Conservation (phyloP, 2,329 filamentous ascomycete species). For the Dactylella cylindrospora region DNA sequence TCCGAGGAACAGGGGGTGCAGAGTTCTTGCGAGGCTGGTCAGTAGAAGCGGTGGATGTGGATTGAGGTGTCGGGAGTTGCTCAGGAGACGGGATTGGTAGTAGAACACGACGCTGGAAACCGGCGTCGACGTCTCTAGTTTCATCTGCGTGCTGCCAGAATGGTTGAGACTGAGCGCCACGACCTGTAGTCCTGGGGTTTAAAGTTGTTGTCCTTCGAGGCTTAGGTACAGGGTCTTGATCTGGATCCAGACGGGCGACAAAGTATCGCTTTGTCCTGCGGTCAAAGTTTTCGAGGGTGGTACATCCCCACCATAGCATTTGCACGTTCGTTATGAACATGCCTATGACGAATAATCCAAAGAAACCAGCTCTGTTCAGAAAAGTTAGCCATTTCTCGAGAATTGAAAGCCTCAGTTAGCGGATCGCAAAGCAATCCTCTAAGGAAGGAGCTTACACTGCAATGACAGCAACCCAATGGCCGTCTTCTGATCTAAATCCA, state of each 20-base stretch:
- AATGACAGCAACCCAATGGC: constrained; percentile 37
- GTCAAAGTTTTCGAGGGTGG: constrained; percentile 42
- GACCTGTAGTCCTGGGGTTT: constrained; percentile 18
- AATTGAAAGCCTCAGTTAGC: background rate
- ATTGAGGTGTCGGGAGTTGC: constrained; percentile 17
- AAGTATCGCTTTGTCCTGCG: constrained; percentile 42
- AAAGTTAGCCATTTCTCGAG: constrained; percentile 1
- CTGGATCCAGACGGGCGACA: constrained; percentile 32
- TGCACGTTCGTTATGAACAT: constrained; percentile 39
- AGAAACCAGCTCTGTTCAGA: constrained; percentile 31
- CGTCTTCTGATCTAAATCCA: constrained; percentile 26
- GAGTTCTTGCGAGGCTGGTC: constrained; percentile 5
- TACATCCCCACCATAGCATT: constrained; percentile 39
- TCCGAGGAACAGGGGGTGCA: constrained; percentile 12
- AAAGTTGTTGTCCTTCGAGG: constrained; percentile 13
- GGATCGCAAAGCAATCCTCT: no score
- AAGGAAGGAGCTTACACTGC: constrained; percentile 21
- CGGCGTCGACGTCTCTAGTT: constrained; percentile 29
- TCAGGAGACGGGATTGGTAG: constrained; percentile 20
- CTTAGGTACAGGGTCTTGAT: constrained; percentile 23
- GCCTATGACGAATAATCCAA: constrained; percentile 36
- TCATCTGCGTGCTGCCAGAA: constrained; percentile 37
- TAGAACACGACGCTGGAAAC: constrained; percentile 30
- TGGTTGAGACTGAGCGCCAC: constrained; percentile 14
- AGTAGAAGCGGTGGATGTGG: constrained; percentile 11